Evolutionary conservation across 2,329 filamentous ascomycete genomes (phyloP).

Genomic region (Ambrosiella xylebori): DNA sequence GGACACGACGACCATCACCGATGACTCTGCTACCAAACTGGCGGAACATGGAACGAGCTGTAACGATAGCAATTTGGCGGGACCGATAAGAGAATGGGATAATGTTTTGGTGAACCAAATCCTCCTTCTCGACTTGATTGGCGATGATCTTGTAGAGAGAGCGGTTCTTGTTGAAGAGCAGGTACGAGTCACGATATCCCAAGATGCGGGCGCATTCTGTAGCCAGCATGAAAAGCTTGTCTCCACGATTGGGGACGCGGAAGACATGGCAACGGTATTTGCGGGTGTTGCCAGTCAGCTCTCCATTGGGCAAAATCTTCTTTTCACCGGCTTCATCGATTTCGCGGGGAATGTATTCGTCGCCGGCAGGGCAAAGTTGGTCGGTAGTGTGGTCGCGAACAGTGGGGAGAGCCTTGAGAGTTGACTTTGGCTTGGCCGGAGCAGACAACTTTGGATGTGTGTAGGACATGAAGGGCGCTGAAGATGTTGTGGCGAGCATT

Average conservation of each 20-base stretch:
- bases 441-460: slow-evolving; percentile 19
- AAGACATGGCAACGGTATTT: slow-evolving; percentile 91
- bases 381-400: slow-evolving; percentile 95
- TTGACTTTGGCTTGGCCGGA: slow-evolving; percentile 65
- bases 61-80: slow-evolving; percentile 96
- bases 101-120: slow-evolving; percentile 86
- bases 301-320: slow-evolving; percentile 74
- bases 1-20: slow-evolving; percentile 70
- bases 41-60: slow-evolving; percentile 93
- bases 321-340: slow-evolving; percentile 85
- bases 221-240: slow-evolving; percentile 96
- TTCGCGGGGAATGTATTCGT: slow-evolving; percentile 90
- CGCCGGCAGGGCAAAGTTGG: slow-evolving; percentile 71
- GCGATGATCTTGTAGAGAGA: slow-evolving; percentile 97
- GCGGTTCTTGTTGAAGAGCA: slow-evolving; percentile 96
- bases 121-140: slow-evolving; percentile 88
- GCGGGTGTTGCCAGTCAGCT: slow-evolving; percentile 55
- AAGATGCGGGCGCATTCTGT: slow-evolving; percentile 91
- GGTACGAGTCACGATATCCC: slow-evolving; percentile 91
- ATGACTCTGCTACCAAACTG: slow-evolving; percentile 95
- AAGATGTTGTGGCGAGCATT: neutral
- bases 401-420: slow-evolving; percentile 85
- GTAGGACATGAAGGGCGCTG: slow-evolving; percentile 1
- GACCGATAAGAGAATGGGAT: slow-evolving; percentile 94
- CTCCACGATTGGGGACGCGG: slow-evolving; percentile 71